Evolutionary conservation across 495 filamentous ascomycete species (phyloP), one percentile per base, ranked within the genome.

Genomic region (Trichoderma orchidacearum): DNA sequence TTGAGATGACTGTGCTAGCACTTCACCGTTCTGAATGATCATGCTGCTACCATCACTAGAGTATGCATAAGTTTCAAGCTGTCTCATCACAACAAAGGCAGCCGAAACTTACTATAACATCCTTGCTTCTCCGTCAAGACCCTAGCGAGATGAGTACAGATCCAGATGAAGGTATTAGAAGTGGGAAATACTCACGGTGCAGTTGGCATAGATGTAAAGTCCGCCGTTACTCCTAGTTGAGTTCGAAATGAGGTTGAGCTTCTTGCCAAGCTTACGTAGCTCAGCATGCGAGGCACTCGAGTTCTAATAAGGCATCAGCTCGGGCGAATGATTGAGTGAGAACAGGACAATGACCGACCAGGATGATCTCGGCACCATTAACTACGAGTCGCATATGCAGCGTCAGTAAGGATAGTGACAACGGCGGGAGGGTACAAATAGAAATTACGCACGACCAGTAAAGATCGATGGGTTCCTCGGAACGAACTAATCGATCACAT

Each of bases 191-290:
- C n/a, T n/a, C n/a, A n/a, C n/a, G n/a, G n/a, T n/a, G n/a, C 55
- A 84, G 61, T 89, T 89, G 29, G 80, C 74, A 61, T 89, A 89
- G 7, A 91, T 68, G 60, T 92, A 91, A 28, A 90, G 75, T 56
- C 88, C 89, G 11, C 89, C 89, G 58, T 71, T 78, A 69, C 87
- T 81, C 36, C 79, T 75, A 0, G 90, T 95, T 30, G 85, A 86
- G 60, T 92, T 80, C 29, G 73, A 74, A 38, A 96, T 95, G 8
- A 95, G 73, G 29, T 84, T 73, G 5, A 95, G 67, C 3, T 91
- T 76, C 5, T 74, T 81, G 60, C 90, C 75, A 0, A 96, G 79
- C 68, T 96, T 95, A 30, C 82, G 75, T 21, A 95, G 66, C 30
- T 81, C 76, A 7, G 15, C 13, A 31, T 54, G 52, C 13, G 34